Conservation (phyloP, 1,284 basidiomycete species). For the Sanghuangporus baumii region DNA sequence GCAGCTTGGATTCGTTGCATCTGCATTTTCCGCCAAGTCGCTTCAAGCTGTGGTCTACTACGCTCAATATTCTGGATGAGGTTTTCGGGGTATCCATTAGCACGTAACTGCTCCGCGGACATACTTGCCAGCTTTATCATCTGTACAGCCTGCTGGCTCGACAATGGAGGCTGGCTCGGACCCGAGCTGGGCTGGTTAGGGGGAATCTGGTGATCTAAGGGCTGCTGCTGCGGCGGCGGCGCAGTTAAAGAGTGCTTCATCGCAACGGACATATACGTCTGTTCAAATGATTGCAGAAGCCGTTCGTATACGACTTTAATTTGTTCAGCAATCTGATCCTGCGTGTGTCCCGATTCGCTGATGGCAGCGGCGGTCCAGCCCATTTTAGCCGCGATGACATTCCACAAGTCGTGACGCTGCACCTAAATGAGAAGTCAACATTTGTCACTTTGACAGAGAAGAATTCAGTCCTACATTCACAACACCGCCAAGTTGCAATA, state of each 20-base stretch:
- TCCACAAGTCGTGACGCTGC: conserved; percentile 53
- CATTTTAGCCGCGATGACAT: conserved; percentile 56
- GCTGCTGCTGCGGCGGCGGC: conserved; percentile 14
- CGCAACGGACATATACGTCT: conserved; percentile 32
- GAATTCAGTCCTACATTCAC: conserved; percentile 34
- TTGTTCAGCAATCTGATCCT: conserved; percentile 50
- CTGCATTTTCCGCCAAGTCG: conserved; percentile 20
- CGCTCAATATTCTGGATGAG: conserved; percentile 53
- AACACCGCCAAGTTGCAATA: conserved; percentile 51
- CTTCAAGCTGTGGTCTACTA: conserved; percentile 36
- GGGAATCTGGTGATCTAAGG: not conserved
- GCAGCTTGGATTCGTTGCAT: conserved; percentile 19
- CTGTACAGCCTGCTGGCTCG: conserved; percentile 27
- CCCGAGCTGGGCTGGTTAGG: conserved; percentile 4
- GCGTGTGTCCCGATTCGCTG: conserved; percentile 48
- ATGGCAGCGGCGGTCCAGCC: conserved; percentile 49
- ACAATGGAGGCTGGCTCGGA: conserved; percentile 10
- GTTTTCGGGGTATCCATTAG: conserved; percentile 41
- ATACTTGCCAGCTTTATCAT: conserved; percentile 32
- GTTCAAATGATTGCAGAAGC: conserved; percentile 53
- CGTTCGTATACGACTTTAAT: conserved; percentile 56
- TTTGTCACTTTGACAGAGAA: not conserved
- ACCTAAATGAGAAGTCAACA: conserved; percentile 34
- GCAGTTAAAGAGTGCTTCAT: conserved; percentile 24
- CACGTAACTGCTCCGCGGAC: conserved; percentile 46